phyloP scores from a whole-genome alignment of 1,139 yeast genomes.

The Blastobotrys elegans region DNA sequence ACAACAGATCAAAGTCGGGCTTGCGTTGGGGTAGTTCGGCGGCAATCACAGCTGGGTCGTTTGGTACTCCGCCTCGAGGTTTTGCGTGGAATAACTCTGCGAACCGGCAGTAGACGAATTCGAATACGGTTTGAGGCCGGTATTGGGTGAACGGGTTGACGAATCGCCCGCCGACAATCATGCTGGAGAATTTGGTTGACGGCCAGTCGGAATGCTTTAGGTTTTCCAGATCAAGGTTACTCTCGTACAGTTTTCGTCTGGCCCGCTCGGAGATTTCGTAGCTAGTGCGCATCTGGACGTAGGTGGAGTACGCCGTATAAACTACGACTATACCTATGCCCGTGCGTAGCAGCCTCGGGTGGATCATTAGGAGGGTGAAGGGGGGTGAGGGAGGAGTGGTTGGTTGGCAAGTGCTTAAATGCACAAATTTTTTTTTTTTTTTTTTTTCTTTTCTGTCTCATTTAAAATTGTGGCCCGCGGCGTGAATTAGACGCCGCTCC shows the following conservation, averaged over 20 bases:
- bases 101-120: constrained; percentile 67
- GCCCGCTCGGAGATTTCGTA: constrained; percentile 52
- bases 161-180: constrained; percentile 70
- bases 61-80: constrained; percentile 66
- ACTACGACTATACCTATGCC: constrained; percentile 54
- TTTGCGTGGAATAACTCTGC: constrained; percentile 62
- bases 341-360: constrained; percentile 30
- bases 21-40: constrained; percentile 49
- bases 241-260: constrained; percentile 23
- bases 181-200: constrained; percentile 30
- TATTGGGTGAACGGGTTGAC: constrained; percentile 93
- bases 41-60: constrained; percentile 39
- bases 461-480: background rate
- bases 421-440: too few relatives aligned
- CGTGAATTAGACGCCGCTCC: too few relatives aligned
- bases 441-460: too few relatives aligned
- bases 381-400: background rate
- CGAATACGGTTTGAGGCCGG: constrained; percentile 83
- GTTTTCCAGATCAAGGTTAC: constrained; percentile 25
- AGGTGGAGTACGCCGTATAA: constrained; percentile 65
- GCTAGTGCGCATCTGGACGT: constrained; percentile 53
- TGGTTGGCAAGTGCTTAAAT: background rate
- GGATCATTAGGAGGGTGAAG: background rate
- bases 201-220: constrained; percentile 37
- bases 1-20: constrained; percentile 52